These are phyloP conservation scores for Cercis canadensis DNA, from an alignment of 306 rosid genomes.

Conservation along the genomic window DNA sequence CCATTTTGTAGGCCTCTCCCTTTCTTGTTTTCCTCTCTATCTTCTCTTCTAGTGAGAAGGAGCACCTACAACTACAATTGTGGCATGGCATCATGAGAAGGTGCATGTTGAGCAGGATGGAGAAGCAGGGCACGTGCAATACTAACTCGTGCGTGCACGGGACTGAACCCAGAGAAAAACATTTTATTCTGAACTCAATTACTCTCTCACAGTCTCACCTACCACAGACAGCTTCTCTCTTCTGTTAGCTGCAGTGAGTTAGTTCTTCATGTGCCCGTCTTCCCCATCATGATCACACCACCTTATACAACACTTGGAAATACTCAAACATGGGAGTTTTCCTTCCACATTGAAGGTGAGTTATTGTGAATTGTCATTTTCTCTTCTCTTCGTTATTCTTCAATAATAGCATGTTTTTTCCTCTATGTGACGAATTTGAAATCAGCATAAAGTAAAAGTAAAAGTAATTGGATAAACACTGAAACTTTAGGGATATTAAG, in stretches of 20 bases:
- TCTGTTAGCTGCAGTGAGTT: slow-evolving; percentile 51
- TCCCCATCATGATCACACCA: slow-evolving; percentile 92
- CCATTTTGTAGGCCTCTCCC: slow-evolving; percentile 34
- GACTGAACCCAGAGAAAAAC: slow-evolving; percentile 24
- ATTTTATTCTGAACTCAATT: no score
- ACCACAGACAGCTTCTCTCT: background rate
- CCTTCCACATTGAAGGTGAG: slow-evolving; percentile 40
- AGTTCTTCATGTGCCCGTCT: slow-evolving; percentile 98
- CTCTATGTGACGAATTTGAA: background rate
- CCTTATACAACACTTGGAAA: slow-evolving; percentile 51
- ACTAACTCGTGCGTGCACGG: slow-evolving; percentile 57
- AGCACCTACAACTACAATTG: no score
- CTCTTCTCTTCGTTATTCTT: background rate
- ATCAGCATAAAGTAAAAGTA: slow-evolving; percentile 30
- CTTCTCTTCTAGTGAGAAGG: slow-evolving; percentile 7
- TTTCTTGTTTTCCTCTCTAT: background rate
- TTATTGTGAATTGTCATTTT: slow-evolving; percentile 7
- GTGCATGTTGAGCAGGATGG: slow-evolving; percentile 94
- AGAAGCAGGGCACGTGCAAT: slow-evolving; percentile 99
- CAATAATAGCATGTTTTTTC: slow-evolving; percentile 26
- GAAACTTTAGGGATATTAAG: slow-evolving; percentile 27
- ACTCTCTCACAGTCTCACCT: no score
- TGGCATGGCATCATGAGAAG: slow-evolving; percentile 34
- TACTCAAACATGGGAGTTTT: slow-evolving; percentile 28
- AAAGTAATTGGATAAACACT: slow-evolving; percentile 24